phyloP scores from a whole-genome alignment of 345 rosid genomes.

The Populus ilicifolia region DNA sequence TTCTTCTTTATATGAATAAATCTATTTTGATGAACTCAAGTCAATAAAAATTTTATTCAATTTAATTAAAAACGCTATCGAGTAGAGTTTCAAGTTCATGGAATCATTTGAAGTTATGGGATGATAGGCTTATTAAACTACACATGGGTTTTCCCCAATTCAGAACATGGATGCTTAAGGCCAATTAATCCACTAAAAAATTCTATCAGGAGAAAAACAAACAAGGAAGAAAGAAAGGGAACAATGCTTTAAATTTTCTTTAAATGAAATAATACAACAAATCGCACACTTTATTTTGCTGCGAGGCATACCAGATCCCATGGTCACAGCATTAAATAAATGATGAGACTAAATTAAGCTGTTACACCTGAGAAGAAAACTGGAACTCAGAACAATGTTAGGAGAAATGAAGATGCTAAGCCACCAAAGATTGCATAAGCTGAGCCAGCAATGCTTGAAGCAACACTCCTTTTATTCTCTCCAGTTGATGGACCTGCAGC shows the following conservation, averaged over 20 bases:
- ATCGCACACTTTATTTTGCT: background rate
- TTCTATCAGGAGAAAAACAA: too few species aligned
- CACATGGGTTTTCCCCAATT: too few species aligned
- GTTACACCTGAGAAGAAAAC: background rate
- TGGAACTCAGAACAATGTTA: background rate
- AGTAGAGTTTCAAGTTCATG: too few species aligned
- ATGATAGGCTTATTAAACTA: too few species aligned
- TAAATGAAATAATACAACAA: background rate
- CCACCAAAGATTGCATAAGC: background rate
- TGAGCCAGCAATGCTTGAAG: background rate
- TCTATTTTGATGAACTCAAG: too few species aligned
- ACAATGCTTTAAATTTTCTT: background rate
- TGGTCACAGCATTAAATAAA: background rate
- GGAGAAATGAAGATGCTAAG: constrained; percentile 1
- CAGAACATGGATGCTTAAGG: too few species aligned
- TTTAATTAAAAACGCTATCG: too few species aligned
- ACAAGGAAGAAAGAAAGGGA: too few species aligned
- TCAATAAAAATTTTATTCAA: too few species aligned
- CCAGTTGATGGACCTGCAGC: background rate
- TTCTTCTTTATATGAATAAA: too few species aligned
- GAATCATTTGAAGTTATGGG: too few species aligned
- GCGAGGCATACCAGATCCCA: background rate
- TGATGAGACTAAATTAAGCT: background rate
- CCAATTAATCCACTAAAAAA: too few species aligned
- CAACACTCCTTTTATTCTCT: background rate